Evolutionary conservation across 108 stramenopile species (phyloP).

Genomic region (Discostella pseudostelligera): DNA sequence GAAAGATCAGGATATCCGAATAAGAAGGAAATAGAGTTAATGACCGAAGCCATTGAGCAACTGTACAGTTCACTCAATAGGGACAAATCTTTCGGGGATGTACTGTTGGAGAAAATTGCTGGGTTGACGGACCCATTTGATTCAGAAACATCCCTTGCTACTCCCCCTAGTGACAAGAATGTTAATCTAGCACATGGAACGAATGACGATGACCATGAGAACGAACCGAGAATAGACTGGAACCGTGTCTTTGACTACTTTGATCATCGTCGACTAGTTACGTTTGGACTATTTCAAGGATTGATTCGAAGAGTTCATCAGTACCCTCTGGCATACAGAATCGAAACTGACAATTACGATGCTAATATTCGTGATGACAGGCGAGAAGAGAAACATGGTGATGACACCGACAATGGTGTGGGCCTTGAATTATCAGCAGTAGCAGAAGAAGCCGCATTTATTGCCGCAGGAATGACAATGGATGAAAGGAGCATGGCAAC

Average conservation of each 20-base stretch:
- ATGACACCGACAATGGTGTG: slow-evolving; percentile 46
- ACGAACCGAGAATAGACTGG: slow-evolving; percentile 50
- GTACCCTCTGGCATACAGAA: slow-evolving; percentile 62
- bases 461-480: slow-evolving; percentile 1
- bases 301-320: slow-evolving; percentile 78
- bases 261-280: slow-evolving; percentile 82
- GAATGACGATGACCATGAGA: background rate
- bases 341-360: slow-evolving; percentile 11
- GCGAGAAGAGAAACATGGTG: slow-evolving; percentile 12
- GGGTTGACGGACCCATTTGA: slow-evolving; percentile 1
- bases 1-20: slow-evolving; percentile 2
- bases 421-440: background rate
- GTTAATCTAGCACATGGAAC: too few relatives aligned
- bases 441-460: slow-evolving; percentile 20
- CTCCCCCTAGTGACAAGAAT: slow-evolving; percentile 4
- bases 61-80: slow-evolving; percentile 70
- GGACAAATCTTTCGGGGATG: slow-evolving; percentile 63
- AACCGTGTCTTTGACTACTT: slow-evolving; percentile 61
- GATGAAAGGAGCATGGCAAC: slow-evolving; percentile 11
- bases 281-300: slow-evolving; percentile 86
- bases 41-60: slow-evolving; percentile 62
- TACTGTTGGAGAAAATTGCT: slow-evolving; percentile 44
- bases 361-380: background rate
- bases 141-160: too few relatives aligned
- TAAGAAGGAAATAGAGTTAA: slow-evolving; percentile 36